phyloP scores from a whole-genome alignment of 495 filamentous ascomycete species.

The Penicillium daleae region DNA sequence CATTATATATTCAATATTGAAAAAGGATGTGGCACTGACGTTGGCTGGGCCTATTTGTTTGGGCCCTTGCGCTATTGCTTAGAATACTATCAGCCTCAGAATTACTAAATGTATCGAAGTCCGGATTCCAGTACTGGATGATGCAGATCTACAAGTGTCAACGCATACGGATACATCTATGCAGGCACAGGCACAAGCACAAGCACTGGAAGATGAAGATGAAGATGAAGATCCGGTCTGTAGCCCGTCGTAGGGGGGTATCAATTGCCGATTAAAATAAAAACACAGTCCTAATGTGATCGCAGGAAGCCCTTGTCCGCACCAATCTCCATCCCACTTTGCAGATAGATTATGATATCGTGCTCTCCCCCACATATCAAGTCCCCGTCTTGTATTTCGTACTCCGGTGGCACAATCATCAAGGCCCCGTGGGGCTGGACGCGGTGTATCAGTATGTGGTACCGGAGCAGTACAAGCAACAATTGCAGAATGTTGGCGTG shows the following conservation, averaged over 20 bases:
- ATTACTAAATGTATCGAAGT: conserved; percentile 39
- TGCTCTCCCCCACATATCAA: conserved; percentile 53
- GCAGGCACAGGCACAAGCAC: conserved; percentile 5
- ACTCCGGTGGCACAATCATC: conserved; percentile 62
- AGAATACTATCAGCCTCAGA: conserved; percentile 38
- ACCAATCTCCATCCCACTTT: conserved; percentile 28
- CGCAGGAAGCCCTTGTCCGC: conserved; percentile 50
- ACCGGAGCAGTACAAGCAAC: conserved; percentile 60
- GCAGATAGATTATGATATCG: conserved; percentile 59
- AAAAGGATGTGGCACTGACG: conserved; percentile 10
- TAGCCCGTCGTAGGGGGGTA: conserved; percentile 14
- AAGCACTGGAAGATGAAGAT: conserved; percentile 21
- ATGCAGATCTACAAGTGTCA: conserved; percentile 13
- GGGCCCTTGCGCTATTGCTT: conserved; percentile 21
- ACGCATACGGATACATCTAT: background rate
- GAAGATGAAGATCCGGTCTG: conserved; percentile 47
- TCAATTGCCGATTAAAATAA: conserved; percentile 4
- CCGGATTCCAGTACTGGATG: conserved; percentile 10
- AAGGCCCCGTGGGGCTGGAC: conserved; percentile 65
- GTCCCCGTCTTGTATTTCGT: conserved; percentile 58
- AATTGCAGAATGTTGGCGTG: conserved; percentile 61
- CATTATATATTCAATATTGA: conserved; percentile 13
- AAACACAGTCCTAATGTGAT: conserved; percentile 25
- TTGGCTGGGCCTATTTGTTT: conserved; percentile 1
- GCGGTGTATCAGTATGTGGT: conserved; percentile 71